Percentiles rank a stretch among this genome's conserved stretches.
These are phyloP conservation scores for Miamiensis avidus DNA, from an alignment of 169 alveolate species.

Conservation along the genomic window DNA sequence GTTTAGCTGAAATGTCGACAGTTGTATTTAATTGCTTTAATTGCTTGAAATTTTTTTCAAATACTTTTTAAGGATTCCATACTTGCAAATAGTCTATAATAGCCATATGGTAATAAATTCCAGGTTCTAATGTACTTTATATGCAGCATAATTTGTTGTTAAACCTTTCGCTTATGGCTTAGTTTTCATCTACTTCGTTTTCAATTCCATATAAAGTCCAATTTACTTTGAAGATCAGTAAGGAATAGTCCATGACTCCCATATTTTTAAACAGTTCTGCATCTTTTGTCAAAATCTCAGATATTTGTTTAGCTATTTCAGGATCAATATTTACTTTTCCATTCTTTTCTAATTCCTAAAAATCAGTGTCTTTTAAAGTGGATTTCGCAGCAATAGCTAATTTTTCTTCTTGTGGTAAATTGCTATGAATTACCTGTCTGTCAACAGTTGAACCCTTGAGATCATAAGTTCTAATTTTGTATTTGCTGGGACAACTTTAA, in stretches of 20 bases:
- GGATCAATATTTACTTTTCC: constrained; percentile 17
- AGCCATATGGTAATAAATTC: constrained; percentile 38
- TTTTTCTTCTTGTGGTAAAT: neutral
- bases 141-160: constrained; percentile 11
- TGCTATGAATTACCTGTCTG: constrained; percentile 27
- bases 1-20: constrained; percentile 40
- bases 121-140: constrained; percentile 4
- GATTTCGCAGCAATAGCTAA: neutral
- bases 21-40: constrained; percentile 25
- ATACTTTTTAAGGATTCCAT: constrained; percentile 38
- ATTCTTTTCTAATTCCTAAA: constrained; percentile 14
- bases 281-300: constrained; percentile 26
- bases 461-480: constrained; percentile 23
- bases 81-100: constrained; percentile 39
- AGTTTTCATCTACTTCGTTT: neutral
- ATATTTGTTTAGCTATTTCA: neutral
- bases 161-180: constrained; percentile 2
- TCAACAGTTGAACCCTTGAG: constrained; percentile 41
- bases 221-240: constrained; percentile 34
- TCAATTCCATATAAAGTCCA: constrained; percentile 25
- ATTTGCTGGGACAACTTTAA: constrained; percentile 16
- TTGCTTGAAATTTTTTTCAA: constrained; percentile 31
- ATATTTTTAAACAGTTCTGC: constrained; percentile 18
- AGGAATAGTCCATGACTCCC: constrained; percentile 43
- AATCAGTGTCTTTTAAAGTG: constrained; percentile 45